Evolutionary conservation across 176 grass and related monocot species (phyloP).

Genomic region (Rhipidocladum racemiflorum): DNA sequence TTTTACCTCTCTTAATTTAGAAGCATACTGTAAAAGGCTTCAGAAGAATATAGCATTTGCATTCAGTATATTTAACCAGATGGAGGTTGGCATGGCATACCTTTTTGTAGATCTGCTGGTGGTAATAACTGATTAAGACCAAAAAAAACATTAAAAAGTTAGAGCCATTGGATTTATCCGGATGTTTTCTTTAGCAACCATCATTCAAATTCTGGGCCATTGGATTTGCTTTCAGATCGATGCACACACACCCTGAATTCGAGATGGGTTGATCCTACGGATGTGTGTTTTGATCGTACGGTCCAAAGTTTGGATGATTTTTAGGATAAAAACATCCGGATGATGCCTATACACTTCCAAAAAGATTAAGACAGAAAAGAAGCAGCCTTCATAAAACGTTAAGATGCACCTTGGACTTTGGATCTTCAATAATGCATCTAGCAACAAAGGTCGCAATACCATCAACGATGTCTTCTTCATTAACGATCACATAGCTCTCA

Average conservation of each 20-base stretch:
- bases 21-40: neutral
- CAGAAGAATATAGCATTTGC: neutral
- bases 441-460: slow-evolving; percentile 55
- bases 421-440: slow-evolving; percentile 58
- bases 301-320: no score
- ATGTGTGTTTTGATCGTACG: no score
- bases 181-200: no score
- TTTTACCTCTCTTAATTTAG: neutral
- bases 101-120: slow-evolving; percentile 36
- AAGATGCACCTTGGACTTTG: slow-evolving; percentile 37
- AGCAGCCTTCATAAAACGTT: neutral
- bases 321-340: no score
- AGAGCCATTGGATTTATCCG: no score
- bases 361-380: neutral
- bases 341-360: no score
- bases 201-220: no score
- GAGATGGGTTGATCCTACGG: no score
- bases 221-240: no score
- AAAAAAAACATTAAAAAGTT: neutral
- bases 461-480: slow-evolving; percentile 55
- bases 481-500: slow-evolving; percentile 55
- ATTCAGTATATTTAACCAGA: neutral
- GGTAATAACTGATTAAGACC: slow-evolving; percentile 37
- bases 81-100: slow-evolving; percentile 10
- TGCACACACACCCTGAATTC: no score